These are phyloP conservation scores for Tylopilus intermedius DNA, from an alignment of 768 basidiomycete species.

Conservation along the genomic window DNA sequence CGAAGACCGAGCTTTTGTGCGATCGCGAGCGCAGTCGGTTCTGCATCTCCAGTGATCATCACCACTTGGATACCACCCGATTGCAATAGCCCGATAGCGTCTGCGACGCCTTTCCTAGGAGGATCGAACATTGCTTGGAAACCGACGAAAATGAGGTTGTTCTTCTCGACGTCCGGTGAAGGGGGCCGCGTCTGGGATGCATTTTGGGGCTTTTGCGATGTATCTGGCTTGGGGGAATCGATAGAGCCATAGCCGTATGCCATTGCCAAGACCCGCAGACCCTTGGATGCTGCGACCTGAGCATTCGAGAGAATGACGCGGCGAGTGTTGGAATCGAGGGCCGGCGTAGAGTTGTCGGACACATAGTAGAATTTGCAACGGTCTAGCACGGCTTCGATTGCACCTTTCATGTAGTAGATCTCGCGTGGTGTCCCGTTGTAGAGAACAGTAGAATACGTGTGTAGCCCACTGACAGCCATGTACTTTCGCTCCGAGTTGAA, in stretches of 20 bases:
- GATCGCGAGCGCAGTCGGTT: slow-evolving; percentile 85
- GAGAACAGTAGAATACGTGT: slow-evolving; percentile 32
- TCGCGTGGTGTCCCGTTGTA: slow-evolving; percentile 47
- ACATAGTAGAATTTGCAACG: slow-evolving; percentile 89
- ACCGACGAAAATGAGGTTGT: slow-evolving; percentile 80
- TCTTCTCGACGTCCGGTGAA: slow-evolving; percentile 34
- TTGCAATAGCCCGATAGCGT: slow-evolving; percentile 77
- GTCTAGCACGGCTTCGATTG: slow-evolving; percentile 82
- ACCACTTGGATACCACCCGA: slow-evolving; percentile 90
- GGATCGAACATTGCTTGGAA: slow-evolving; percentile 97
- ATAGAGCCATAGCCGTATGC: slow-evolving; percentile 76
- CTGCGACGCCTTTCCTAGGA: slow-evolving; percentile 88
- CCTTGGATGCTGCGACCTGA: slow-evolving; percentile 62
- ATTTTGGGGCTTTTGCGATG: slow-evolving; percentile 11
- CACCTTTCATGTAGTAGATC: slow-evolving; percentile 88
- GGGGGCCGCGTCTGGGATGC: slow-evolving; percentile 21
- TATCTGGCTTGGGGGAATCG: slow-evolving; percentile 32
- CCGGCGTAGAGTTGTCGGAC: slow-evolving; percentile 81
- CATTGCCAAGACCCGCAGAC: slow-evolving; percentile 86
- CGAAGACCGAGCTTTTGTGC: slow-evolving; percentile 80
- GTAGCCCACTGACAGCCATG: slow-evolving; percentile 84
- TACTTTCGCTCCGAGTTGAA: slow-evolving; percentile 94
- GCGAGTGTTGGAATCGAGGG: slow-evolving; percentile 64
- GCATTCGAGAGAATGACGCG: slow-evolving; percentile 69
- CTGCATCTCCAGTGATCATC: slow-evolving; percentile 97